Conservation (phyloP, 345 rosid species). For the Melaleuca quinquenervia region DNA sequence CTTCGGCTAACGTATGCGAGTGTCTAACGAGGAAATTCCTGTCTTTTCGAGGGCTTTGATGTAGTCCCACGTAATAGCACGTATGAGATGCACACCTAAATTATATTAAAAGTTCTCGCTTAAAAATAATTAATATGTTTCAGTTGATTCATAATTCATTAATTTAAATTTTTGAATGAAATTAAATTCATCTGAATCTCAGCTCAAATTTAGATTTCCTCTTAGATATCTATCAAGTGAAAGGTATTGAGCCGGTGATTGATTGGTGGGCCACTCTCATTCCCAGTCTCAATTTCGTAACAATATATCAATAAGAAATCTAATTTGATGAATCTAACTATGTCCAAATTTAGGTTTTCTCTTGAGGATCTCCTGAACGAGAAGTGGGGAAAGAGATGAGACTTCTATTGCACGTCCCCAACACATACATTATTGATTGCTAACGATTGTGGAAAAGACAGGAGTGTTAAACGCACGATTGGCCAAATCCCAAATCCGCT, state of each 20-base stretch:
- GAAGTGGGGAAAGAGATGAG: no score
- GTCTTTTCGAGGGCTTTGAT: background rate
- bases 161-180: no score
- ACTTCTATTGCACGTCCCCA: fast-evolving
- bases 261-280: background rate
- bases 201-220: background rate
- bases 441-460: background rate
- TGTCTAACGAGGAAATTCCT: background rate
- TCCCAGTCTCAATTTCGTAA: background rate
- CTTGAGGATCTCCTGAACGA: no score
- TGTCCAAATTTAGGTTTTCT: background rate
- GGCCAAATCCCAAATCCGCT: no score
- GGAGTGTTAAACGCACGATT: no score
- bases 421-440: background rate
- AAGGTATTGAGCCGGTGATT: background rate
- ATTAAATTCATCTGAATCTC: fast-evolving
- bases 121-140: no score
- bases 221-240: background rate
- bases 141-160: no score
- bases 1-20: background rate
- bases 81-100: no score
- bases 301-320: background rate
- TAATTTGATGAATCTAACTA: background rate
- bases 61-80: background rate
- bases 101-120: no score